These are phyloP conservation scores for Tripterygium wilfordii DNA, from an alignment of 177 flowering plant species.

Conservation along the genomic window DNA sequence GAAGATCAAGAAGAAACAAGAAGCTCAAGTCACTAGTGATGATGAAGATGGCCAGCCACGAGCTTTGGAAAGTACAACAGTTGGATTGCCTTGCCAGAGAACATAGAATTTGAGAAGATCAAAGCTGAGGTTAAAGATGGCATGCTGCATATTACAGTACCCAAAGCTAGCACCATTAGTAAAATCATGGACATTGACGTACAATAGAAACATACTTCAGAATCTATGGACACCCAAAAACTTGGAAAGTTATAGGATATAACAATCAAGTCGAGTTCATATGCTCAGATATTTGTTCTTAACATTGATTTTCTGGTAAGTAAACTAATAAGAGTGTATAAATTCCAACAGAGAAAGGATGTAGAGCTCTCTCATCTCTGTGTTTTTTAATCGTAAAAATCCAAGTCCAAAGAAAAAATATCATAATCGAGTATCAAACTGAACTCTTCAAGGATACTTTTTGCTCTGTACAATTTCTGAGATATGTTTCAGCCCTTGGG, in stretches of 20 bases:
- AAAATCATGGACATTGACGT: constrained; percentile 48
- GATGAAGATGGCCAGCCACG: constrained; percentile 50
- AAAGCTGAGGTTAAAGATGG: constrained; percentile 72
- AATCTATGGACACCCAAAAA: too few species aligned
- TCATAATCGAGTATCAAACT: background rate
- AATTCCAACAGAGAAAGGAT: too few species aligned
- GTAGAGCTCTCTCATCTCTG: too few species aligned
- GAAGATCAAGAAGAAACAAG: constrained; percentile 24
- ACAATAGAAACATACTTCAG: too few species aligned
- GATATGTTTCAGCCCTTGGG: constrained; percentile 44
- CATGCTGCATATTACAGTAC: constrained; percentile 54
- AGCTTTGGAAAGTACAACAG: constrained; percentile 54
- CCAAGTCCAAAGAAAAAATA: background rate
- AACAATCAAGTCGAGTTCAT: too few species aligned
- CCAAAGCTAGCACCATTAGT: constrained; percentile 32
- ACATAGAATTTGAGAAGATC: constrained; percentile 55
- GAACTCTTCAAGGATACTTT: constrained; percentile 35
- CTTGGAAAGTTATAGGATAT: too few species aligned
- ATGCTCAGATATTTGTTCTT: too few species aligned
- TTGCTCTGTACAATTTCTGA: constrained; percentile 31
- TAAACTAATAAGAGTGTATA: too few species aligned
- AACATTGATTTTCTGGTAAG: too few species aligned
- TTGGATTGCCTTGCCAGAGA: constrained; percentile 69
- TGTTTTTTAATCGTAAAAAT: too few species aligned
- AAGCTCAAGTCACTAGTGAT: constrained; percentile 7